phyloP scores from a whole-genome alignment of 768 basidiomycete genomes.

The Fistulinella prunicolor region DNA sequence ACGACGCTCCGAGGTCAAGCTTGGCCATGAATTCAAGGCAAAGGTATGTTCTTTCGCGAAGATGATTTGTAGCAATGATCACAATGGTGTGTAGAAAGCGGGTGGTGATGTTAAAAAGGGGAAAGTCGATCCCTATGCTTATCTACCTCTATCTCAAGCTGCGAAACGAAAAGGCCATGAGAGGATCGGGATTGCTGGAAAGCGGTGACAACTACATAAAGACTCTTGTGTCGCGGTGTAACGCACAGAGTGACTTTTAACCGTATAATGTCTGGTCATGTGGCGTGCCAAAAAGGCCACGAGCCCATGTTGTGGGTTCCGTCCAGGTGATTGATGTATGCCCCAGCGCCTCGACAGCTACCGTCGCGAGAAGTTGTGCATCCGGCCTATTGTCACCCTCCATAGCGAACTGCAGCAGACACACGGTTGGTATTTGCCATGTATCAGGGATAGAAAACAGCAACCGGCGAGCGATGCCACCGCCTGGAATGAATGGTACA shows the following conservation, averaged over 20 bases:
- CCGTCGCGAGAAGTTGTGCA: constrained; percentile 58
- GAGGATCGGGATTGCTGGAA: constrained; percentile 60
- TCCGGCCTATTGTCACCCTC: constrained; percentile 83
- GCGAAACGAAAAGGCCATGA: constrained; percentile 57
- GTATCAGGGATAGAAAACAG: constrained; percentile 51
- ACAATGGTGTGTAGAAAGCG: constrained; percentile 62
- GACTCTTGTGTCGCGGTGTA: neutral
- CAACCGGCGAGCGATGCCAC: constrained; percentile 68
- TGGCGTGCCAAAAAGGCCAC: constrained; percentile 64
- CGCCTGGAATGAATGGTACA: constrained; percentile 76
- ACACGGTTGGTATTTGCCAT: constrained; percentile 53
- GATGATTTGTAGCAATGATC: constrained; percentile 1
- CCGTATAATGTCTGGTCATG: constrained; percentile 74
- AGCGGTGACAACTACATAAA: constrained; percentile 39
- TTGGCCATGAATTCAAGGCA: constrained; percentile 91
- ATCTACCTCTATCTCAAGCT: constrained; percentile 80
- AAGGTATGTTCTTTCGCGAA: constrained; percentile 57
- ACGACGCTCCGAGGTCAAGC: constrained; percentile 51
- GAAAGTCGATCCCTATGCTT: constrained; percentile 90
- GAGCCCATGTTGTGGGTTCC: constrained; percentile 62
- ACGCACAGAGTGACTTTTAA: constrained; percentile 32
- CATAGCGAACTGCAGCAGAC: constrained; percentile 70
- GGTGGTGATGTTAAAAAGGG: constrained; percentile 91
- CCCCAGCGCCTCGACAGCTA: constrained; percentile 47
- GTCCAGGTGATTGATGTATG: constrained; percentile 45